Conservation (phyloP, 192 early-diverging fungal genomes). For the Linnemannia elongata region DNA sequence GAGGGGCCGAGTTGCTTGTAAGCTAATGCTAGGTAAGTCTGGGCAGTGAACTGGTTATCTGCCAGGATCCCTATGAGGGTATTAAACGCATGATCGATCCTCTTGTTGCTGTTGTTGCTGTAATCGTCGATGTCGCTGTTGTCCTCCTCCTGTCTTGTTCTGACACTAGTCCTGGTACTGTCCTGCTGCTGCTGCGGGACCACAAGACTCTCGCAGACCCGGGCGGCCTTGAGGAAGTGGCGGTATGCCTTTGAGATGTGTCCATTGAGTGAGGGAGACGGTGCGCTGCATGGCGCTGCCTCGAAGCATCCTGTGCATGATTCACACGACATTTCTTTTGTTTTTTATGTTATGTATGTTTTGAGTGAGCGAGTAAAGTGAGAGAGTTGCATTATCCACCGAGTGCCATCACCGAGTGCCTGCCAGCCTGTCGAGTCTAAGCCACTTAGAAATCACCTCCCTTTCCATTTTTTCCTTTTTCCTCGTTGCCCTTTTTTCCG, state of each 20-base stretch:
- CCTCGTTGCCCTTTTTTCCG: neutral
- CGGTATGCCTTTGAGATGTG: constrained; percentile 50
- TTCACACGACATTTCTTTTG: constrained; percentile 45
- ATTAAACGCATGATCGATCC: constrained; percentile 44
- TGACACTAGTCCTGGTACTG: too few relatives aligned
- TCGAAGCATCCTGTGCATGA: constrained; percentile 54
- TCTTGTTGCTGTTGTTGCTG: neutral
- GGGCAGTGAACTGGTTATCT: constrained; percentile 44
- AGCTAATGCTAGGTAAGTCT: constrained; percentile 34
- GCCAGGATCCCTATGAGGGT: constrained; percentile 28
- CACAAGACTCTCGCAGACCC: constrained; percentile 7
- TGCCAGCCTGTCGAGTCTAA: neutral
- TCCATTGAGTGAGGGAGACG: constrained; percentile 37
- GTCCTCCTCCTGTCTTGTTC: neutral
- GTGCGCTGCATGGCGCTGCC: constrained; percentile 44
- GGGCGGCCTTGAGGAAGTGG: constrained; percentile 37
- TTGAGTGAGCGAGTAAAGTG: neutral
- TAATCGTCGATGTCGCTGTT: neutral
- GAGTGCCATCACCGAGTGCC: too few relatives aligned
- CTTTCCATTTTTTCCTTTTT: neutral
- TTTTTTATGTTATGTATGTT: neutral
- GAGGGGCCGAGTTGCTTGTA: constrained; percentile 34
- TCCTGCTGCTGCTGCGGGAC: neutral
- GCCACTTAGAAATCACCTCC: neutral
- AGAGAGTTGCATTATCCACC: too few relatives aligned